Conservation (phyloP, 441 rosid species). For the Gossypium aridum region DNA sequence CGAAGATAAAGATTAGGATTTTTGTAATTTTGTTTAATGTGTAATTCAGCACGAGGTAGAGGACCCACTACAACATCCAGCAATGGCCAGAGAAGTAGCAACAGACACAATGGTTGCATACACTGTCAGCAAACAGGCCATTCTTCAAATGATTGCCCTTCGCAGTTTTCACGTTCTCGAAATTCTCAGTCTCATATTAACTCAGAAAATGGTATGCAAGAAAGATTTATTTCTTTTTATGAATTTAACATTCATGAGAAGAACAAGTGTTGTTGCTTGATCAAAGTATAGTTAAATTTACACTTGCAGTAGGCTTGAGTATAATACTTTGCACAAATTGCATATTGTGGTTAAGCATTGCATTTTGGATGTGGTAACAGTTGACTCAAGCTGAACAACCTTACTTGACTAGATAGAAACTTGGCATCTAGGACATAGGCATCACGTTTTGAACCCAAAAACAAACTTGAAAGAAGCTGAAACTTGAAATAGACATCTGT, state of each 20-base stretch:
- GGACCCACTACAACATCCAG: slow-evolving; percentile 36
- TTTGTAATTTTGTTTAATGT: slow-evolving; percentile 9
- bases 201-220: slow-evolving; percentile 46
- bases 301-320: background rate
- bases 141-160: slow-evolving; percentile 66
- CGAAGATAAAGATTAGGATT: slow-evolving; percentile 7
- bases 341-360: background rate
- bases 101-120: slow-evolving; percentile 46
- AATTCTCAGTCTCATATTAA: slow-evolving; percentile 33
- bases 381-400: background rate
- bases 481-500: background rate
- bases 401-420: background rate
- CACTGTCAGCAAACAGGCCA: slow-evolving; percentile 84
- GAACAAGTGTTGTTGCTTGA: background rate
- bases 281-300: background rate
- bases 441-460: background rate
- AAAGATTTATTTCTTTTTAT: background rate
- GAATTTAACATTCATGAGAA: slow-evolving; percentile 1
- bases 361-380: background rate
- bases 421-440: background rate
- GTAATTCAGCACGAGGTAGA: slow-evolving; percentile 53
- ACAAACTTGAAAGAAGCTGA: background rate
- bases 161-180: slow-evolving; percentile 38
- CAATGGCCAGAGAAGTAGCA: slow-evolving; percentile 49
- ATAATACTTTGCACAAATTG: background rate